Percentiles rank a stretch among this genome's conserved stretches.
Evolutionary conservation across 2,329 filamentous ascomycete species (phyloP).

Genomic region (Zymoseptoria brevis): DNA sequence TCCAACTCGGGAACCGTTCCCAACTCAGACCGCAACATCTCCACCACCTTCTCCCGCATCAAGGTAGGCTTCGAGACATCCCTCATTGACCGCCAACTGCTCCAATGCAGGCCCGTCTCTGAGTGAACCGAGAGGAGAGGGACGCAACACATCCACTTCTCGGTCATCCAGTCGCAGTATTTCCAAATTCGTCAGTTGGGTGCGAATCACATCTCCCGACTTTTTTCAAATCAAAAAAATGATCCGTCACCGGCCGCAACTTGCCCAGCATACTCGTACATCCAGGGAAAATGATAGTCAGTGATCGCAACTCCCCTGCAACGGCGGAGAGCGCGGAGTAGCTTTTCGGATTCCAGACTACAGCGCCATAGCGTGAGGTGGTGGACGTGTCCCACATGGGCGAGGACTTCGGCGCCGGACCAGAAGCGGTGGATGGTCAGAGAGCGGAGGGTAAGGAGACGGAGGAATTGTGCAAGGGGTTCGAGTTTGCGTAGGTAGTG

Average conservation of each 20-base stretch:
- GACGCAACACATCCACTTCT: neutral
- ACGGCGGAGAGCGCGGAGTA: neutral
- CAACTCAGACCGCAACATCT: neutral
- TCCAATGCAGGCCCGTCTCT: neutral
- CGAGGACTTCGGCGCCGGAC: neutral
- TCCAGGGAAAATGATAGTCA: slow-evolving; percentile 1
- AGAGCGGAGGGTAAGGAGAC: slow-evolving; percentile 1
- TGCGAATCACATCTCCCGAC: neutral
- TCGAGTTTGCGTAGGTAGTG: slow-evolving; percentile 3
- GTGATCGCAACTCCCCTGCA: slow-evolving; percentile 1
- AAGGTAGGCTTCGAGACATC: slow-evolving; percentile 1
- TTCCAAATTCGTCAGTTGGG: neutral
- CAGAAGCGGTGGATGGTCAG: slow-evolving; percentile 5
- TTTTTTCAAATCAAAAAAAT: neutral
- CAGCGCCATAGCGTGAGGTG: slow-evolving; percentile 1
- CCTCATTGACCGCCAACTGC: slow-evolving; percentile 1
- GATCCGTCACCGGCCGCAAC: slow-evolving; percentile 1
- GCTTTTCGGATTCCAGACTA: neutral
- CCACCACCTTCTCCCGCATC: slow-evolving; percentile 2
- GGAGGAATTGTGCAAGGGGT: neutral
- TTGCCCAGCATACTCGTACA: neutral
- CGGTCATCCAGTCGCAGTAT: slow-evolving; percentile 2
- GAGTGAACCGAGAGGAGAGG: neutral
- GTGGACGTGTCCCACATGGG: neutral
- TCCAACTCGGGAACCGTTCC: neutral